Evolutionary conservation across 1,139 yeast species (phyloP).

Genomic region (Scheffersomyces cryptocercus): DNA sequence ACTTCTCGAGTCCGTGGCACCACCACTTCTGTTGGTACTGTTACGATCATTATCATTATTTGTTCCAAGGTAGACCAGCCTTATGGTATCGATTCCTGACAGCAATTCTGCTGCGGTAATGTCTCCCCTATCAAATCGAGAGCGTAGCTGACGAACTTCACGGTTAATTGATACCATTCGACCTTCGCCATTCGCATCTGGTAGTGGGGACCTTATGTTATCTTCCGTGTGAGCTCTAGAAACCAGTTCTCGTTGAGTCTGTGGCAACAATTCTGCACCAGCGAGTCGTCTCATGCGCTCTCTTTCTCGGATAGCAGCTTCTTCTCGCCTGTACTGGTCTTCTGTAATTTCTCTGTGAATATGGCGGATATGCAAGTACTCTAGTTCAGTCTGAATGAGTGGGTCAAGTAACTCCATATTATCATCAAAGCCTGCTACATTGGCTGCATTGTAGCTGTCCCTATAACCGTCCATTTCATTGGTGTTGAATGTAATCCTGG

Average conservation of each 20-base stretch:
- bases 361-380: not conserved
- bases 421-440: too few relatives aligned
- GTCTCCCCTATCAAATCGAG: not conserved
- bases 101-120: not conserved
- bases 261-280: too few relatives aligned
- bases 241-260: too few relatives aligned
- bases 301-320: not conserved
- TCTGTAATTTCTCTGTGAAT: not conserved
- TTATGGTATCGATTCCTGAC: too few relatives aligned
- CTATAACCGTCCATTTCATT: not conserved
- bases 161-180: too few relatives aligned
- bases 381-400: not conserved
- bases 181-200: too few relatives aligned
- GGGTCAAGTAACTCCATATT: not conserved
- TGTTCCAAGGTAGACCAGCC: too few relatives aligned
- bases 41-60: not conserved
- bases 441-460: not conserved
- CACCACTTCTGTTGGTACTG: not conserved
- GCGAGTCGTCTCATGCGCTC: not conserved
- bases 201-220: too few relatives aligned
- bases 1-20: not conserved
- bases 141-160: not conserved
- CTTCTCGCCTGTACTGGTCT: not conserved
- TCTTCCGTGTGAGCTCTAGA: too few relatives aligned
- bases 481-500: not conserved